These are phyloP conservation scores for Apium graveolens DNA, from an alignment of 129 eudicot genomes.

Conservation along the genomic window DNA sequence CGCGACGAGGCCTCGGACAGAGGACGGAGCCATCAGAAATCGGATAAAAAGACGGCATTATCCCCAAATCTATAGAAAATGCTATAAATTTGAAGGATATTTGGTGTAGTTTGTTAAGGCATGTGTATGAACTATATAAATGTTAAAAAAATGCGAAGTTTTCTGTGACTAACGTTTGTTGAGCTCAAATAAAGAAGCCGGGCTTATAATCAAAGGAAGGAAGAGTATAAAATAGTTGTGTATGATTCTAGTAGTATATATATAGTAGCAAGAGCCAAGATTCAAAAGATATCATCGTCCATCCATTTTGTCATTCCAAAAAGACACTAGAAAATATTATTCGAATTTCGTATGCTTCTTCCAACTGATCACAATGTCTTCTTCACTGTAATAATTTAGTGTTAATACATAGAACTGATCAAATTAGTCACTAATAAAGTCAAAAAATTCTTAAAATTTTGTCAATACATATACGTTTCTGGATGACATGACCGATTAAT, in stretches of 20 bases:
- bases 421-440: not conserved
- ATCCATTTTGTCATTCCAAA: not conserved
- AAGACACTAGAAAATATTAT: not conserved
- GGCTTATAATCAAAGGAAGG: not conserved
- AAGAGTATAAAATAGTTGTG: not conserved
- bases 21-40: slow-evolving; percentile 20
- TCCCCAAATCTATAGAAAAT: not conserved
- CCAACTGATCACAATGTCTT: not conserved
- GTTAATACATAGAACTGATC: not conserved
- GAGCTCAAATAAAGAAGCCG: not conserved
- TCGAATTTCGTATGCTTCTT: not conserved
- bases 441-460: not conserved
- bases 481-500: not conserved
- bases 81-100: not conserved
- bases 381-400: not conserved
- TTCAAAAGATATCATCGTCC: not conserved
- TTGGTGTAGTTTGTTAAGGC: not conserved
- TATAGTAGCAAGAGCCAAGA: not conserved
- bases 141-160: too few species aligned
- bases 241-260: not conserved
- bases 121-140: too few species aligned
- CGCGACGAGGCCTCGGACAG: slow-evolving; percentile 55
- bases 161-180: too few species aligned
- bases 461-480: not conserved
- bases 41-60: slow-evolving; percentile 13